Base-by-base conservation (phyloP, 2,329 filamentous ascomycete genomes). In the Apiospora rasikravindrae region DNA sequence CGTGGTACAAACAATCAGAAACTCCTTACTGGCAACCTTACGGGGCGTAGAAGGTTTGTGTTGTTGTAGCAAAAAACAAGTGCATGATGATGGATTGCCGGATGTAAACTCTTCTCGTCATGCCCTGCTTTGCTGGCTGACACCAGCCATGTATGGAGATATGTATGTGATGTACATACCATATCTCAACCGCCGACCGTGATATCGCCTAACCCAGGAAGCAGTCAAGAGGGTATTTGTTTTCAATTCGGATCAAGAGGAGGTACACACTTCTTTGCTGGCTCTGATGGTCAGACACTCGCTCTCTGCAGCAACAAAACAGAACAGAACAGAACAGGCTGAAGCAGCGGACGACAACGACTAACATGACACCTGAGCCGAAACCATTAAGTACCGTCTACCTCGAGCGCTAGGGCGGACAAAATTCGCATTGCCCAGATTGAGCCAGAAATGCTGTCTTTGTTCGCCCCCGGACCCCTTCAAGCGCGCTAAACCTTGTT, bases 401-500 rank as follows among this genome's bases (percentile, higher is more conserved):
- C 57, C 57, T 64, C 19, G 33, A 11, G 22, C 57, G 57, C 57
- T 64, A 64, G 57, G 33, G 57, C 29, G 33, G 33, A 64, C 57
- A 64, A 64, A 64, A 64, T 64, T 64, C 57, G 57, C 29, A 64
- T 64, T 64, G 57, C 57, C 57, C 57, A 64, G 57, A 64, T 64
- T 64, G 33, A 64, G 57, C 57, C 57, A 64, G 19, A 40, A 64
- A 40, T 64, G 33, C 57, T 64, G 57, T 40, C 33, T 40, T 37
- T 64, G 8, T 33, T 64, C 57, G 57, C 33, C 57, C 53, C 57
- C 57, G 29, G 53, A 33, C 40, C 57, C 33, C 33, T 64, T 64
- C 57, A 64, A 64, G 57, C 57, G 57, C 57, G 57, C 57, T 64
- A 64, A 64, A 64, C 57, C 57, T 64, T 64, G 57, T 64, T 64